Base-by-base conservation (phyloP, 1,139 yeast species). In the Blastobotrys capitulatus region DNA sequence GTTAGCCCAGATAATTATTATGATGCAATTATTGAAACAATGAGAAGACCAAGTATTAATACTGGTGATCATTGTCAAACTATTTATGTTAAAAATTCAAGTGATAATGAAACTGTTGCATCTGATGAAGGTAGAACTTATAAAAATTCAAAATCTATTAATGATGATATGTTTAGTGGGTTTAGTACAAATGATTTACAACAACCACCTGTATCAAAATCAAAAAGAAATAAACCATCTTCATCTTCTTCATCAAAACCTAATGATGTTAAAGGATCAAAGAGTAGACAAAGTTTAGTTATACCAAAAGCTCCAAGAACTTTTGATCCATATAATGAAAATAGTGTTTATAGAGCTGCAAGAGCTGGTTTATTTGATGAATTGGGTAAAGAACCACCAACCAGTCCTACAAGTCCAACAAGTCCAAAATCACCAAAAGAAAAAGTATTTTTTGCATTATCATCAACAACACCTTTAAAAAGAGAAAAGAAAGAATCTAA, bases 31-130 rank as follows among this genome's bases (percentile, higher is more conserved):
- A 53, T 57, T 8, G 47, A 47, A 18, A 54, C 57, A 9, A 57
- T 59, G 27, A 53, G 63, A 13, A 53, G 58, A 25, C 62, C 64
- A 15, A 55, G 61, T 3, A 47, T 60, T 13, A 53, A 51, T 38
- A 60, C 63, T n/a, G 65, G 65, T 1, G 59, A 56, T 16, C 64
- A 61, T 51, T 62, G 60, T 36, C 53, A 55, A 46, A 50, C 54
- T 29, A 46, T 60, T 16, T 50, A 55, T 20, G 56, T 60, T 10
- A 50, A 54, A 44, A 54, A 26, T 12, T 18, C 2, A 13, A 43
- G 44, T 6, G 54, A 51, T 12, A 35, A 22, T 10, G 45, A 22
- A 38, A 29, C 49, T 7, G 42, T 44, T 36, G 44, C 35, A n/a
- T 50, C 51, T 10, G 49, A 48, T 18, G 53, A 47, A 15, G 52